Evolutionary conservation across 495 filamentous ascomycete species (phyloP), one percentile per base, ranked within the genome.

Genomic region (Penicillium ochrochloron): DNA sequence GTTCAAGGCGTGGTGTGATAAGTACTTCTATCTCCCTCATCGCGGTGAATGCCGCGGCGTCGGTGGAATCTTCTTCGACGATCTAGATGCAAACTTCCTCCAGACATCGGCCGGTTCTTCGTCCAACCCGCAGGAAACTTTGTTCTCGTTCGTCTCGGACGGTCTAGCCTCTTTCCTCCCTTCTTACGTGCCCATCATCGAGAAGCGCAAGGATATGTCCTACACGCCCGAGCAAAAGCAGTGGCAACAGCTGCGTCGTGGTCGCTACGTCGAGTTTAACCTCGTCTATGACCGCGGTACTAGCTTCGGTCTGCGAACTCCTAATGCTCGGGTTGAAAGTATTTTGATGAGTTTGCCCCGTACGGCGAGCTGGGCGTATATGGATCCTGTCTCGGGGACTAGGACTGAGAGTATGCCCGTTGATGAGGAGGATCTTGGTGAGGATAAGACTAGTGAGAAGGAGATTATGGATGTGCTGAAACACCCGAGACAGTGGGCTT

Each of bases 51-150:
- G 85, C n/a, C 88, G 95, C 37, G 95, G 95, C 50, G 77, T 99
- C 27, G 95, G 95, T 35, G 95, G 95, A 23, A 98, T 99, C 75
- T 99, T 99, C 84, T 99, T 99, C 71, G 95, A 99, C 75, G 95
- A 99, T 70, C 82, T 98, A 23, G 95, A 98, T 74, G 91, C 92
- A 66, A 76, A 69, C 61, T 81, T 80, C 73, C 71, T 82, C 35
- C 69, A 82, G 57, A 71, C 70, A 25, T 82, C 80, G 5, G 67
- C 77, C 3, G 72, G 75, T 31, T 80, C 79, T 4, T 83, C 85
- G 0, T 87, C 92, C 70, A 92, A 92, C 67, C 92, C 95, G 64
- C 90, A 93, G 70, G 94, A 97, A 75, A 89, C 94, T 60, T 83
- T 94, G 0, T 97, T 98, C 72, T 86, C 89, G n/a, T 99, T 97